Evolutionary conservation across 2,329 filamentous ascomycete genomes (phyloP), one percentile per base, ranked within the genome.

Genomic region (Tolypocladium sp.): DNA sequence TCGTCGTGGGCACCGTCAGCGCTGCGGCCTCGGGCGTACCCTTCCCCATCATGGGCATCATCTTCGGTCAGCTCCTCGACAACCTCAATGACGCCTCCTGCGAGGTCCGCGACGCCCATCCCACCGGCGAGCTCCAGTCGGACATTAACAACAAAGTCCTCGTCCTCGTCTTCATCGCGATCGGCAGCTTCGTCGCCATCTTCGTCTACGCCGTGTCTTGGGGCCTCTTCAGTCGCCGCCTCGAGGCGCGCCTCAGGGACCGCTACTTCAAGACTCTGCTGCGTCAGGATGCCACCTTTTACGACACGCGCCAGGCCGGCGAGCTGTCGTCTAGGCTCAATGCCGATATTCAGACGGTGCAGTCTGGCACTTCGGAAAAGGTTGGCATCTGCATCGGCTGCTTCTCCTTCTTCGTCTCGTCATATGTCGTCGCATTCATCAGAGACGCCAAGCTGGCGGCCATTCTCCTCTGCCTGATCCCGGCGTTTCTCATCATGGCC

Each of bases 301-400:
- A 88, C 67, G 86, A 89, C 65, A 78, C 78, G 17, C 76, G 86
- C 12, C 80, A 83, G 54, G 79, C 84, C 0, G 86, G 85, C 20
- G 83, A 88, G 68, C 81, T 89, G 15, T 79, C 83, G 2, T 82
- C 83, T 10, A 78, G 86, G 22, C 79, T 90, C 51, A 85, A 85
- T 66, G 78, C 79, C 58, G 86, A 90, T 65, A 86, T 89, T 40
- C 81, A 86, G 60, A 81, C 82, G 1, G 83, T 90, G 57, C 86
- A 87, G 65, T 80, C 81, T 0, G 87, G 87, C 17, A 88, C 86
- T 0, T 86, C 83, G 1, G 87, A 90, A 70, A 90, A 90, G 69
- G 86, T 88, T 20, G 86, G 86, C 57, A 82, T 88, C 40, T 80
- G 82, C 63, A 76, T 90, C 5, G 79, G 81, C 30, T 85, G 80